A percentile compares a stretch with the other conserved stretches of the same genome.
These are phyloP conservation scores for bread wheat (Triticum aestivum) DNA, from an alignment of 176 grass and related monocot genomes.

Conservation along the genomic window IWGSC_CS_RefSeq_v2.1 NC_057799.1:364929672-364930171, in stretches of 20 bases:
- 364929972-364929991: not conserved
- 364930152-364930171: not conserved
- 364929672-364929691: not conserved
- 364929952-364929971: not conserved
- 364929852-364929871: not conserved
- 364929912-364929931: not conserved
- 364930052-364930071: not conserved
- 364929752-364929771: not conserved
- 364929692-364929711: not conserved
- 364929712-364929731: not conserved
- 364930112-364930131: not conserved
- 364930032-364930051: not conserved
- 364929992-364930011: not conserved
- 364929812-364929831: not conserved
- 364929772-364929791: not conserved
- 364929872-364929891: not conserved
- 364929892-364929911: not conserved
- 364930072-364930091: not conserved
- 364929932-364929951: not conserved
- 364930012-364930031: not conserved
- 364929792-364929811: not conserved
- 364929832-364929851: not conserved
- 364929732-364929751: not conserved
- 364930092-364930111: not conserved
- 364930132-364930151: not conserved